These are phyloP conservation scores for Dictyostelium citrinum DNA, from an alignment of 78 protist genomes.

Conservation along the genomic window DNA sequence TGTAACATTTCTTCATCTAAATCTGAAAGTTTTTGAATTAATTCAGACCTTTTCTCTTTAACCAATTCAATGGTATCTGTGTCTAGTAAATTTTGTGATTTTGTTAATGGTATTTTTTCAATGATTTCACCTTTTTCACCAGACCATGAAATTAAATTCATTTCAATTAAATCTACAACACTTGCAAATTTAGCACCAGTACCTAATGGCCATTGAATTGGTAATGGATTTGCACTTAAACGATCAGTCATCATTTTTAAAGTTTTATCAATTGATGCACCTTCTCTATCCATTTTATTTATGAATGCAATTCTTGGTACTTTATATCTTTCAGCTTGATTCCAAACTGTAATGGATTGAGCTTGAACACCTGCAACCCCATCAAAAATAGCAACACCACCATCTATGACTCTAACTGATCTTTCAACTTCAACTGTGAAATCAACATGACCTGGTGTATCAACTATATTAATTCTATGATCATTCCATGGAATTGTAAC, in stretches of 20 bases:
- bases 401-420: constrained; percentile 90
- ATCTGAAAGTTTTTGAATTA: constrained; percentile 43
- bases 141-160: constrained; percentile 25
- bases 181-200: constrained; percentile 19
- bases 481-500: constrained; percentile 87
- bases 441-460: constrained; percentile 99
- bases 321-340: constrained; percentile 78
- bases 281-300: constrained; percentile 96
- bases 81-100: neutral
- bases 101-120: neutral
- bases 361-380: constrained; percentile 96
- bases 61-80: neutral
- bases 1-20: constrained; percentile 63
- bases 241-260: constrained; percentile 12
- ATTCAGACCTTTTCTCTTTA: neutral
- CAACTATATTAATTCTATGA: constrained; percentile 89
- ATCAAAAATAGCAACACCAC: constrained; percentile 91
- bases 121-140: constrained; percentile 62
- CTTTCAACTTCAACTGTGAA: constrained; percentile 96
- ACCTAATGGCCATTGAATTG: constrained; percentile 81
- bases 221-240: constrained; percentile 64
- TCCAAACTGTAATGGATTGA: constrained; percentile 90
- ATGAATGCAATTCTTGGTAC: constrained; percentile 93
- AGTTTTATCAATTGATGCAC: constrained; percentile 82
- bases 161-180: constrained; percentile 77